Base-by-base conservation (phyloP, 805 yeast genomes). In the Kluyveromyces aestuarii region DNA sequence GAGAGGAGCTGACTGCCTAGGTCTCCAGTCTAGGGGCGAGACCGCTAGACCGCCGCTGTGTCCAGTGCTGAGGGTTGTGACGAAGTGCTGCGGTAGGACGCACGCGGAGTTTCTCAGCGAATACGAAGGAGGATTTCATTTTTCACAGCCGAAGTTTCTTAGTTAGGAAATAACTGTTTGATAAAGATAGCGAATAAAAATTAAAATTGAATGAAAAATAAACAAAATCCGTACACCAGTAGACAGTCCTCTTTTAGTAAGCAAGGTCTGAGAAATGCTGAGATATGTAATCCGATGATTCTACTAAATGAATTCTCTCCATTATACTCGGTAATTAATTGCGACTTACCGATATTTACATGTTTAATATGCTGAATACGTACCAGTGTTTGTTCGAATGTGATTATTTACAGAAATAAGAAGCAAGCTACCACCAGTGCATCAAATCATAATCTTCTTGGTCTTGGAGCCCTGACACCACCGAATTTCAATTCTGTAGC, bases 401-500 rank as follows among this genome's bases (percentile, higher is more conserved):
- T 11, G 14, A 11, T 30, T 30, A 30, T 30, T 30, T 30, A 30
- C 35, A 30, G 35, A 30, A 30, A 30, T 30, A 30, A 30, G 35
- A 30, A 30, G 35, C 35, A 30, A 30, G 35, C 35, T 11, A 30
- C 35, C 35, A 30, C 35, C 35, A 37, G 21, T 17, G n/a, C 18
- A 6, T 17, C 36, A 25, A 27, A 43, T 50, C 70, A 81, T 60
- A 84, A 72, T 71, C 95, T 82, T 73, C 96, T 84, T 50, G 74
- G 74, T 64, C 82, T 80, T 68, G 91, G 95, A 18, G 96, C 75
- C 59, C 93, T 80, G 43, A 79, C 83, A 74, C 98, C 98, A 74
- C 99, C 99, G 61, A 87, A 87, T 68, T 86, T 84, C 72, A 91
- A 75, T 50, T 78, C 78, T 6, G 99, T 88, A 55, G 76, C 74